A percentile compares a stretch with the other conserved stretches of the same genome.
Evolutionary conservation across 2,329 filamentous ascomycete genomes (phyloP).

Genomic region (Apiospora marii): DNA sequence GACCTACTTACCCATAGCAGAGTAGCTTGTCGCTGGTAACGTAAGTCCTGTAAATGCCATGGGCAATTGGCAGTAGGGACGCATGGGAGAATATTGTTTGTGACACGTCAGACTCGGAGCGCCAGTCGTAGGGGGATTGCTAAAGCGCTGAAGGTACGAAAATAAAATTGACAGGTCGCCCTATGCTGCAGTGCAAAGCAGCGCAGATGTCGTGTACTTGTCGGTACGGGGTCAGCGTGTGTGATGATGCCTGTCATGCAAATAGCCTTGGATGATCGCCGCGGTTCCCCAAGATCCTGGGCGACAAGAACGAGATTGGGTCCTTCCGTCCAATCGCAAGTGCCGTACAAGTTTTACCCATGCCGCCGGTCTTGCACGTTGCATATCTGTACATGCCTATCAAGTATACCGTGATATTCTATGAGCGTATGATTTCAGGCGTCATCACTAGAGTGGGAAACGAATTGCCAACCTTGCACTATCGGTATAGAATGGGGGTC

Average conservation of each 20-base stretch:
- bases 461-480: background rate
- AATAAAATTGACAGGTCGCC: slow-evolving; percentile 1
- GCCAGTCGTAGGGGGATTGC: background rate
- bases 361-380: background rate
- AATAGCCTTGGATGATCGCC: slow-evolving; percentile 27
- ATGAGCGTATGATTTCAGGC: background rate
- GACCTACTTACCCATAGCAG: background rate
- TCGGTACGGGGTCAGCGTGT: slow-evolving; percentile 12
- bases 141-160: background rate
- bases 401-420: background rate
- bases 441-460: background rate
- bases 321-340: background rate
- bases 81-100: background rate
- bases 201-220: slow-evolving; percentile 5
- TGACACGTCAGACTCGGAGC: slow-evolving; percentile 12
- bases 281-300: slow-evolving; percentile 26
- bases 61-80: background rate
- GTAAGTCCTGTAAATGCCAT: background rate
- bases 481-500: slow-evolving; percentile 20
- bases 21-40: background rate
- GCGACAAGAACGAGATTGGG: slow-evolving; percentile 21
- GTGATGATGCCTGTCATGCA: slow-evolving; percentile 19
- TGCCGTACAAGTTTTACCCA: background rate
- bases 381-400: background rate
- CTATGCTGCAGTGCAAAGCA: background rate